Evolutionary conservation across 1,284 basidiomycete genomes (phyloP).

Genomic region (Hortiboletus rubellus): DNA sequence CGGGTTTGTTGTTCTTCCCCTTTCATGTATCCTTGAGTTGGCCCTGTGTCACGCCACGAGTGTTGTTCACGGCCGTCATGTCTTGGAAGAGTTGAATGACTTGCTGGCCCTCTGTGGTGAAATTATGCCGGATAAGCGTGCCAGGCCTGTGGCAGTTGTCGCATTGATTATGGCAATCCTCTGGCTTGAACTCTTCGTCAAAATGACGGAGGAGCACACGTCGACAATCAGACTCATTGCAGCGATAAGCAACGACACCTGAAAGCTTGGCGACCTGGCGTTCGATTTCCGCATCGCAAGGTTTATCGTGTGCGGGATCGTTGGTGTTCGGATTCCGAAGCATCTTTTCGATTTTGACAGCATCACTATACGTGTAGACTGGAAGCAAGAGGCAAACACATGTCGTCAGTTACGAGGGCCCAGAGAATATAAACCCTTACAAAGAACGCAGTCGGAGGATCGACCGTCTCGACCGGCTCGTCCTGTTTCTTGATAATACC

Average conservation of each 20-base stretch:
- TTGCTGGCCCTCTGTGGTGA: slow-evolving; percentile 52
- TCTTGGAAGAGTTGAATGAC: slow-evolving; percentile 55
- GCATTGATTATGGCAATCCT: slow-evolving; percentile 63
- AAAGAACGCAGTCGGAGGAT: slow-evolving; percentile 63
- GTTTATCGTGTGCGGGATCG: slow-evolving; percentile 32
- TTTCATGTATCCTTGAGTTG: slow-evolving; percentile 59
- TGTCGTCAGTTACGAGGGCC: background rate
- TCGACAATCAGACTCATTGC: slow-evolving; percentile 84
- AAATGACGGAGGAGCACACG: slow-evolving; percentile 79
- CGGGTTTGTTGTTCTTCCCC: slow-evolving; percentile 53
- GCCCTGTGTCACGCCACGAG: slow-evolving; percentile 45
- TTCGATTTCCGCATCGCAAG: slow-evolving; percentile 50
- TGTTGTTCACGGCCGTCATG: slow-evolving; percentile 37
- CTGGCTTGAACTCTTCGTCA: slow-evolving; percentile 61
- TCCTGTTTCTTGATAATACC: slow-evolving; percentile 85
- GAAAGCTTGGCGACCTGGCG: slow-evolving; percentile 56
- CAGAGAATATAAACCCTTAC: slow-evolving; percentile 28
- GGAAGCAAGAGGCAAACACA: background rate
- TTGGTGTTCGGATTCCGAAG: slow-evolving; percentile 51
- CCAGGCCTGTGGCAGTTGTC: slow-evolving; percentile 68
- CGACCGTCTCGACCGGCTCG: slow-evolving; percentile 80
- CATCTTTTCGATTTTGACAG: slow-evolving; percentile 47
- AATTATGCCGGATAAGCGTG: slow-evolving; percentile 47
- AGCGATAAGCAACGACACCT: slow-evolving; percentile 69
- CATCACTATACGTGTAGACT: slow-evolving; percentile 63